Base-by-base conservation (phyloP, 306 rosid species). In the Rosa rugosa region DNA sequence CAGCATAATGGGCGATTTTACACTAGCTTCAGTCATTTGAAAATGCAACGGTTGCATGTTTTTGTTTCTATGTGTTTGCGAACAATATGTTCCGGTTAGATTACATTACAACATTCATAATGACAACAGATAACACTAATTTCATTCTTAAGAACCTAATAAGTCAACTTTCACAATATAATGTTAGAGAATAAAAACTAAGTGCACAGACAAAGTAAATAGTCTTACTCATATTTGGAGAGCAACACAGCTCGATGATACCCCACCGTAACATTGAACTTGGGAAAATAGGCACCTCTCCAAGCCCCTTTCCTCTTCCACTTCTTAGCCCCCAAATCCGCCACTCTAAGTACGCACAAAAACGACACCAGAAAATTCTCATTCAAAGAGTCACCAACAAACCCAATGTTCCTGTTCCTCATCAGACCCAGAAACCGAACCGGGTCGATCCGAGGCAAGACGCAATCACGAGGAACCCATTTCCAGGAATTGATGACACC, bases 231-330 rank as follows among this genome's bases (percentile, higher is more conserved):
- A 80, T 92, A 86, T 84, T 81, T 89, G 75, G 99, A 77, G 51
- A 92, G 95, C 85, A 94, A 84, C 72, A 94, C 99, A 0, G 97
- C 93, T 18, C 99, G 97, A 81, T 92, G 97, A 83, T 94, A 94
- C 22, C 83, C 91, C 16, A 94, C 91, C 0, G 95, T 94, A 22
- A 91, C 92, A 82, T 92, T 94, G 64, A 86, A 91, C 71, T 77
- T 91, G 8, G 98, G 97, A 72, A 94, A 94, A 87, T 90, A 89
- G 62, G 93, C 97, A 57, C 98, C 97, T 53, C 85, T 94, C 98
- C 92, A 94, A 87, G 92, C 95, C 46, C 97, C 97, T 50, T 86
- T 94, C 85, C 81, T 89, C 85, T 94, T 94, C 98, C 97, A 94
- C 83, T 80, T 92, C 79, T 83, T 84, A 11, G 92, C 97, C 20